A percentile compares a stretch with the other conserved stretches of the same genome.
Conservation (phyloP, 208 protist species). For the Trypanosoma boissoni region DNA sequence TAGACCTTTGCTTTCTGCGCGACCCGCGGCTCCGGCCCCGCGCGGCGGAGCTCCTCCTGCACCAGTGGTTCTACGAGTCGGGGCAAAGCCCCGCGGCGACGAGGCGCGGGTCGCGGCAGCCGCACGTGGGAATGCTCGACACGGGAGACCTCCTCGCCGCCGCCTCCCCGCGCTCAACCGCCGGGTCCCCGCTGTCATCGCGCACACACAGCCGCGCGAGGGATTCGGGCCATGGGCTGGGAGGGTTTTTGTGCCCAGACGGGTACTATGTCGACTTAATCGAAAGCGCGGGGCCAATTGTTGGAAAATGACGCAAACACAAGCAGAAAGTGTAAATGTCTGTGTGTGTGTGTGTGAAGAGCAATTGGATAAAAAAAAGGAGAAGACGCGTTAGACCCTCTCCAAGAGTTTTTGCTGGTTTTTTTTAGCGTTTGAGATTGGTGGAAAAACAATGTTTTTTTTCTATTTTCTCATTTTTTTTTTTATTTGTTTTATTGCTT, state of each 20-base stretch:
- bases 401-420: no score
- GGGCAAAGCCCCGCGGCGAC: not conserved
- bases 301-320: no score
- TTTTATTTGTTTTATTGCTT: conserved; percentile 10
- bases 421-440: no score
- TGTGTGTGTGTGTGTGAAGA: no score
- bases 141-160: conserved; percentile 11
- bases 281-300: no score
- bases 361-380: no score
- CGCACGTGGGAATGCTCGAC: conserved; percentile 9
- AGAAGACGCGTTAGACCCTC: no score
- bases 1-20: conserved; percentile 67
- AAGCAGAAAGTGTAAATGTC: no score
- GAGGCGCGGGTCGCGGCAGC: not conserved
- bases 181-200: no score
- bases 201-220: not conserved
- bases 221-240: not conserved
- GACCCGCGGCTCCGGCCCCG: conserved; percentile 52
- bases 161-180: no score
- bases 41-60: conserved; percentile 53
- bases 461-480: conserved; percentile 15
- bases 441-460: not conserved
- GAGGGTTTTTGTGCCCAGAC: conserved; percentile 40
- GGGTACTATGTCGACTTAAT: conserved; percentile 52
- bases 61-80: conserved; percentile 52